A percentile compares a stretch with the other conserved stretches of the same genome.
Conservation (phyloP, 495 filamentous ascomycete genomes). For the Hyaloscypha bicolor region DNA sequence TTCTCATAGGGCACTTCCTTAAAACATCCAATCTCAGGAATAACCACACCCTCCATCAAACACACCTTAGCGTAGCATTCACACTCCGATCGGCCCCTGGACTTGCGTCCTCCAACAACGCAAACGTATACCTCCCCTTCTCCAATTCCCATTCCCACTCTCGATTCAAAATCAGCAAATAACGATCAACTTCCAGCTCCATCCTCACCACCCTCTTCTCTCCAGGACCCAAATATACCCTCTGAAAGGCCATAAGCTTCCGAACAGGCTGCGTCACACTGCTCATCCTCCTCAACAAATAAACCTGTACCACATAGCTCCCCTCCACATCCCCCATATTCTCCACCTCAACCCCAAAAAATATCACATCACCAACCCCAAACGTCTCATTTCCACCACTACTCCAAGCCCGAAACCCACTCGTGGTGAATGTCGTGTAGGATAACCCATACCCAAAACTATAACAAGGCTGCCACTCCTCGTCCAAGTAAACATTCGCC, state of each 20-base stretch:
- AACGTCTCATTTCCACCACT: conserved; percentile 42
- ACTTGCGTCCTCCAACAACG: conserved; percentile 42
- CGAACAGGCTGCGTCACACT: conserved; percentile 59
- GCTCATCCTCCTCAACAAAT: conserved; percentile 40
- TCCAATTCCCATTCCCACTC: conserved; percentile 34
- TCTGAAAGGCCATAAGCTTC: conserved; percentile 73
- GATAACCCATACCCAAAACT: conserved; percentile 85
- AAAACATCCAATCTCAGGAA: not conserved
- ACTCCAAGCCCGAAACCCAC: conserved; percentile 36
- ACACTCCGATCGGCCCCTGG: conserved; percentile 28
- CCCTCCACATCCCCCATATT: conserved; percentile 67
- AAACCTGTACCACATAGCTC: conserved; percentile 78
- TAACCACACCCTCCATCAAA: conserved; percentile 4
- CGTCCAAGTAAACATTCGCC: conserved; percentile 60
- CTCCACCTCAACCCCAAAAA: conserved; percentile 62
- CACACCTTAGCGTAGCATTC: conserved; percentile 43
- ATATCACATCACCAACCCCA: conserved; percentile 32
- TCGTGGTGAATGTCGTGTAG: conserved; percentile 69
- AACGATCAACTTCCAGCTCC: conserved; percentile 41
- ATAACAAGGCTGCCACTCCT: conserved; percentile 70
- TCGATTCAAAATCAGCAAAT: conserved; percentile 43
- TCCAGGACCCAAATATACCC: conserved; percentile 64
- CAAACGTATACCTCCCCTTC: conserved; percentile 44
- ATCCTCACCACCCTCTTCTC: conserved; percentile 42
- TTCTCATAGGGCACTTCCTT: no score